Percentiles rank a stretch among this genome's conserved stretches.
Conservation (phyloP, 78 protist genomes). For the Cavenderia fasciculata region DNA sequence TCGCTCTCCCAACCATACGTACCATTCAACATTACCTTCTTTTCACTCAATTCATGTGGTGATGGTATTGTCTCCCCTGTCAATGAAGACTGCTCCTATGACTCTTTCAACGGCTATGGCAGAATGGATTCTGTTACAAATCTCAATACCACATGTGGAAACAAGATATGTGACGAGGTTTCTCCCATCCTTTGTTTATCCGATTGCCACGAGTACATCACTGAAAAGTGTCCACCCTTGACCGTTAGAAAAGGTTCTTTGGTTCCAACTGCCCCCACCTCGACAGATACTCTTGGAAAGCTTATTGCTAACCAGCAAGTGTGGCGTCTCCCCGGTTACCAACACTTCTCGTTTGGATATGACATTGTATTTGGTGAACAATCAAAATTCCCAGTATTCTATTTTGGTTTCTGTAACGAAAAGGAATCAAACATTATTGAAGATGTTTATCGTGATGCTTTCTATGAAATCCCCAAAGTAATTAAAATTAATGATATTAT, state of each 20-base stretch:
- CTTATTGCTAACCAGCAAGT: background rate
- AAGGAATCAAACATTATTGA: background rate
- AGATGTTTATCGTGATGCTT: background rate
- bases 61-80: background rate
- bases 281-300: background rate
- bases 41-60: background rate
- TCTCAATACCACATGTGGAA: background rate
- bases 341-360: background rate
- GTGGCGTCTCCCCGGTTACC: constrained; percentile 4
- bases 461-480: constrained; percentile 10
- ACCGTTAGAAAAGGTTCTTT: background rate
- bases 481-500: no score
- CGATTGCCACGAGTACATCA: background rate
- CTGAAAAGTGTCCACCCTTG: background rate
- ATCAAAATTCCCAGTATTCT: background rate
- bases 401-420: constrained; percentile 7
- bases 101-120: background rate
- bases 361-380: background rate
- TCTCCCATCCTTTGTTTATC: background rate
- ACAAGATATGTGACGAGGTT: background rate
- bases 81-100: background rate
- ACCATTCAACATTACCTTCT: background rate
- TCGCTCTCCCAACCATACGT: no score
- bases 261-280: background rate
- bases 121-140: no score